Evolutionary conservation across 495 filamentous ascomycete species (phyloP).

Genomic region (Podospora comata): DNA sequence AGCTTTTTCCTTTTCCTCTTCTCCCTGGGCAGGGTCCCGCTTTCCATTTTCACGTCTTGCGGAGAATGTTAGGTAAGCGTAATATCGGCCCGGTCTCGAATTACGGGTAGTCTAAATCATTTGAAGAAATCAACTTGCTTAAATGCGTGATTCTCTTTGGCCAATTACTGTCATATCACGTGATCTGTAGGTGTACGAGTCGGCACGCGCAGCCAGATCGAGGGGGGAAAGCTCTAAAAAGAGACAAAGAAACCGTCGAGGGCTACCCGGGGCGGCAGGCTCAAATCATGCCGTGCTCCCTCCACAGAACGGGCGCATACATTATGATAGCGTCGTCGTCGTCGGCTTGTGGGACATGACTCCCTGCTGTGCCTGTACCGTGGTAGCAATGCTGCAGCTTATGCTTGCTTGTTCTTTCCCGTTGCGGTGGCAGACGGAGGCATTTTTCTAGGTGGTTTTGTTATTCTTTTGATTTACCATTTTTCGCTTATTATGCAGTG

Average conservation of each 20-base stretch:
- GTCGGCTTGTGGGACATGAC: not conserved
- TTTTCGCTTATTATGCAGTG: not conserved
- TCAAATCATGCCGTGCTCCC: not conserved
- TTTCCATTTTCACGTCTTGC: not conserved
- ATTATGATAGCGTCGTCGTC: not conserved
- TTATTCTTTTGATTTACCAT: not conserved
- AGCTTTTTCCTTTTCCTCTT: not conserved
- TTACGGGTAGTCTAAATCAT: not conserved
- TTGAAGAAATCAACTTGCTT: not conserved
- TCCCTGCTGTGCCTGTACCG: not conserved
- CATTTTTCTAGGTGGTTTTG: not conserved
- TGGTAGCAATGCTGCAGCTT: not conserved
- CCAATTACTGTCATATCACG: not conserved
- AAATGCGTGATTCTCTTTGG: not conserved
- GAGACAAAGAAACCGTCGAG: not conserved
- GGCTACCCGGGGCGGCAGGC: not conserved
- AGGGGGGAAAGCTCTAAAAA: not conserved
- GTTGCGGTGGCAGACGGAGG: not conserved
- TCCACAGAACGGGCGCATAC: not conserved
- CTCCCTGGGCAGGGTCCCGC: not conserved
- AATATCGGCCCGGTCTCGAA: not conserved
- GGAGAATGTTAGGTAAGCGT: slow-evolving; percentile 1
- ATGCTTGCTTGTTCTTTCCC: not conserved
- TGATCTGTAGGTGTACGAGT: not conserved
- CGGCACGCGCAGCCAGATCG: not conserved